Base-by-base conservation (phyloP, 805 yeast species). In the Candida loeiensis region DNA sequence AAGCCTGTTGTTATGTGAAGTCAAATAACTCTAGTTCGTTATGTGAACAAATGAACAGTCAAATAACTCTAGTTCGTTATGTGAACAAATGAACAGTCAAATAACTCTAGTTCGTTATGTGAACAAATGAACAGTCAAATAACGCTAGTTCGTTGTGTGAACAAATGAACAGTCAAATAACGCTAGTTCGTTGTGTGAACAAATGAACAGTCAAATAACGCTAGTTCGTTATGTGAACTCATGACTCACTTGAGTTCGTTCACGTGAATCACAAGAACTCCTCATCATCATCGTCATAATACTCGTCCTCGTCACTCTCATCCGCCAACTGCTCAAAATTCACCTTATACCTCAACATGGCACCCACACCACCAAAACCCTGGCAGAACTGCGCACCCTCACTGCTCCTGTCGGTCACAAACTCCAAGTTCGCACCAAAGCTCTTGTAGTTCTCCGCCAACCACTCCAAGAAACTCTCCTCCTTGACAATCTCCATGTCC, bases 301-400 rank as follows among this genome's bases (percentile, higher is more conserved):
- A 85, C 63, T 87, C 95, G 45, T 69, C 74, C 58, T 90, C 97
- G 48, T 87, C 95, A 44, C 81, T 74, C 41, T 87, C 97, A 39
- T 88, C 95, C 39, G 73, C 85, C 60, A 93, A 77, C 73, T 89
- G 97, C 64, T 93, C 99, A 57, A 93, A 93, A 72, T 93, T 93
- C 54, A 93, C 93, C 69, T 89, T 89, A 70, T 93, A 93, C 72
- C 99, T 88, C 63, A 93, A 73, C 54, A 93, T 63, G 43, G 96
- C 97, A 64, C 99, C 99, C 51, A 93, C 79, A 71, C 99, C 99
- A 84, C 99, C 99, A 60, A 93, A 93, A 45, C 99, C 99, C 55
- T 81, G 83, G 45, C 85, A 95, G 66, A 93, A 93, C 73, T 93
- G 99, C 34, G 98, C 95, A 74, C 99, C 99, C 69, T 93, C 99